Conservation (phyloP, 768 basidiomycete species). For the Termitomyces sp. region DNA sequence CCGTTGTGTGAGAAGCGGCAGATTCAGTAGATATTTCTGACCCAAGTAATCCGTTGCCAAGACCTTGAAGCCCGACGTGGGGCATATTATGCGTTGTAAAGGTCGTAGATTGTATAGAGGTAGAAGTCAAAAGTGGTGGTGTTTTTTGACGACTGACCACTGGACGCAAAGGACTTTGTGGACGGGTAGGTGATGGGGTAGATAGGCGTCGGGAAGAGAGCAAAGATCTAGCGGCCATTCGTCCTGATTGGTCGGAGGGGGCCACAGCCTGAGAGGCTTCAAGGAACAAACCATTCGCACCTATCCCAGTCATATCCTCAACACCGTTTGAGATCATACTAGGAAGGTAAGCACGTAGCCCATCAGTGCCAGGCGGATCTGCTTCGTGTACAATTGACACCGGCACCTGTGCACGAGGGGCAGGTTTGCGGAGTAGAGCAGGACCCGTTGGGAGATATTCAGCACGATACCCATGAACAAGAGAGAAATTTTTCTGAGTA, state of each 20-base stretch:
- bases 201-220: constrained; percentile 3
- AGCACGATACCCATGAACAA: constrained; percentile 7
- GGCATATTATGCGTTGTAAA: not conserved
- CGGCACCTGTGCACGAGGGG: constrained; percentile 59
- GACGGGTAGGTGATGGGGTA: constrained; percentile 4
- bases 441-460: constrained; percentile 16
- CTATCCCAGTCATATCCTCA: constrained; percentile 67
- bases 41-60: constrained; percentile 27
- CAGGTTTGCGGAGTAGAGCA: constrained; percentile 51
- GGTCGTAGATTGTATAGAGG: constrained; percentile 14
- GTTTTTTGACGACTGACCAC: constrained; percentile 34
- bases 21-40: constrained; percentile 65
- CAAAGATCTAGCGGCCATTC: not conserved
- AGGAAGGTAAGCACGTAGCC: constrained; percentile 40
- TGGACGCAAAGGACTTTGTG: constrained; percentile 22
- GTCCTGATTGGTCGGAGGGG: constrained; percentile 16
- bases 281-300: constrained; percentile 29
- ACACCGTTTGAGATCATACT: constrained; percentile 47
- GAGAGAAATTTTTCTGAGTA: not conserved
- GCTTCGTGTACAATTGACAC: constrained; percentile 50
- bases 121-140: constrained; percentile 31
- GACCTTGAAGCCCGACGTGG: not conserved
- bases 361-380: constrained; percentile 14
- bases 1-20: constrained; percentile 46
- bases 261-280: constrained; percentile 30